Evolutionary conservation across 805 yeast genomes (phyloP), one percentile per base, ranked within the genome.

Genomic region (Zygosaccharomyces pseudorouxii): DNA sequence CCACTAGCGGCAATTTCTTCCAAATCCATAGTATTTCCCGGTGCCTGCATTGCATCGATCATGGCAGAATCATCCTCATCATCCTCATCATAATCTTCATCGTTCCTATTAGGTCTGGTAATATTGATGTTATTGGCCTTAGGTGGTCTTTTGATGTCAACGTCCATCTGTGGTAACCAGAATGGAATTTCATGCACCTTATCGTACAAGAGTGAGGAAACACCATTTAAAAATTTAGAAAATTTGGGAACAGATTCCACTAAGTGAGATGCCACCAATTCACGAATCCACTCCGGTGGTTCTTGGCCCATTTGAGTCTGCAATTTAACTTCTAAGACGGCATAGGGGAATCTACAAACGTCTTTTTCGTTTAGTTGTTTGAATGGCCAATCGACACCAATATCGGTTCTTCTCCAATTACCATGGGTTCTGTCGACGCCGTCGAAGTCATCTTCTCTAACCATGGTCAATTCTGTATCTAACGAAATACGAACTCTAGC

Each of bases 231-330:
- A 62, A 93, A 93, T 68, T 93, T 93, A 47, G 98, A 92, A 68
- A 89, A 93, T 70, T 93, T 93, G 25, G 99, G 99, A 38, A 93
- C 97, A 1, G 97, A 97, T 70, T 93, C 99, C 37, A 93, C 99
- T 45, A 93, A 75, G 68, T 93, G 99, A 25, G 95, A 84, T 0
- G 90, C 73, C 30, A 92, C 90, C 67, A 93, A 77, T 56, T 92
- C 96, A 57, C 93, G 79, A 42, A 93, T 95, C 99, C 99, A 93
- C 53, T 79, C 83, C 8, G 99, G 99, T 25, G 99, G 99, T 69
- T 93, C 99, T 71, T 93, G 99, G 48, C 99, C 99, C 71, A 93
- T 63, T 73, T 93, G 98, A 3, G 99, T 93, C 71, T 93, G 99
- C 55, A 93, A 77, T 71, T 93, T 93, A 51, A 93, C 99, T 73